Conservation (phyloP, 2,329 filamentous ascomycete genomes). For the Cladosporium sp. region DNA sequence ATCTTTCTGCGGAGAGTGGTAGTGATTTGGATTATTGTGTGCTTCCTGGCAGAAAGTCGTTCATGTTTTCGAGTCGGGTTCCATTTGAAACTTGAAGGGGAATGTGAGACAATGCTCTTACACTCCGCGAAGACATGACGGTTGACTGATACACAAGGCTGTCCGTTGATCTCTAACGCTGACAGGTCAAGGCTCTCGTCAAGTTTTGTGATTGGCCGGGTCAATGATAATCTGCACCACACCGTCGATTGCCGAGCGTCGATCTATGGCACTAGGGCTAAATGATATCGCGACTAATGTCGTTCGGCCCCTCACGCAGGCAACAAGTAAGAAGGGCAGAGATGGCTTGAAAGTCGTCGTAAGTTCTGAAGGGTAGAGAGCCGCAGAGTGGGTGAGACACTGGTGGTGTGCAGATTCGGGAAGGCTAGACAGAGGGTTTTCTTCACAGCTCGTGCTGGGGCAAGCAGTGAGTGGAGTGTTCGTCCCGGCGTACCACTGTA, state of each 20-base stretch:
- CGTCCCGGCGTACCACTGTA: background rate
- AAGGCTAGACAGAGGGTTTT: background rate
- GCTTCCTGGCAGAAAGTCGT: too few relatives aligned
- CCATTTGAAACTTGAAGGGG: too few relatives aligned
- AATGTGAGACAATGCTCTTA: background rate
- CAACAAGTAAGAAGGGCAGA: background rate
- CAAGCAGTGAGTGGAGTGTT: background rate
- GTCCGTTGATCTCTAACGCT: background rate
- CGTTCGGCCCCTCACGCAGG: background rate
- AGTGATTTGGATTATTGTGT: too few relatives aligned
- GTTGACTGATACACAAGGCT: background rate
- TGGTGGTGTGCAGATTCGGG: too few relatives aligned
- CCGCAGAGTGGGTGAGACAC: too few relatives aligned
- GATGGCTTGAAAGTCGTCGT: background rate
- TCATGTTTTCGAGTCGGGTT: too few relatives aligned
- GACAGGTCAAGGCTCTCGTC: background rate
- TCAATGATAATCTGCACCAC: background rate
- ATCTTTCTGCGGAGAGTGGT: too few relatives aligned
- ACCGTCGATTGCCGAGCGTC: background rate
- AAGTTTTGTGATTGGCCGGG: background rate
- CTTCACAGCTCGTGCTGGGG: conserved; percentile 4
- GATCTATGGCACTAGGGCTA: background rate
- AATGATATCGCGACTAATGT: background rate
- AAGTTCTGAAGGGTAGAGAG: background rate
- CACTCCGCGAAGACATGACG: background rate